A percentile compares a stretch with the other conserved stretches of the same genome.
phyloP scores from a whole-genome alignment of 176 grass and related monocot species.

The Oropetium thomaeum region DNA sequence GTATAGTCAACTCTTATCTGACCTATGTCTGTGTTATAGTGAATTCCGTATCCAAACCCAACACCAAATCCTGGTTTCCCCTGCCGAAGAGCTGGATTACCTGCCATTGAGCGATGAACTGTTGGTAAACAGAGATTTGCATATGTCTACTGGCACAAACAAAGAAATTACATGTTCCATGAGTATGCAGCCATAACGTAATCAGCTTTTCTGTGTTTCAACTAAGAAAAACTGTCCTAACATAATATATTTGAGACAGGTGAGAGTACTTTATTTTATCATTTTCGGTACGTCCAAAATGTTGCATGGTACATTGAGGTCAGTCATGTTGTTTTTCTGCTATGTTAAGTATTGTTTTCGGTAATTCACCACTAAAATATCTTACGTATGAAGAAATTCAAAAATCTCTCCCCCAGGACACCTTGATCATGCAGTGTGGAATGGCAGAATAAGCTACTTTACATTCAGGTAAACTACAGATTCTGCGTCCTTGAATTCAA shows the following conservation, averaged over 20 bases:
- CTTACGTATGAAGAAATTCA: neutral
- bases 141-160: neutral
- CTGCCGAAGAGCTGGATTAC: constrained; percentile 80
- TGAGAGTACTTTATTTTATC: neutral
- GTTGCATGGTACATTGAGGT: neutral
- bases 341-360: neutral
- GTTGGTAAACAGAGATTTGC: neutral
- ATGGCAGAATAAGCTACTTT: constrained; percentile 4
- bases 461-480: neutral
- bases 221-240: neutral
- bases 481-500: constrained; percentile 7
- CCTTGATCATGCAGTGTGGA: neutral
- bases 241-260: neutral
- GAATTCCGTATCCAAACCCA: constrained; percentile 82
- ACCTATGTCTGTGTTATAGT: constrained; percentile 76
- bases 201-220: neutral
- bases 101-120: constrained; percentile 38
- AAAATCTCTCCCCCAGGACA: neutral
- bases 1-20: constrained; percentile 77
- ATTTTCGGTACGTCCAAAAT: neutral
- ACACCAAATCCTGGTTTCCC: constrained; percentile 85
- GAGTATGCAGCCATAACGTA: neutral
- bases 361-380: neutral
- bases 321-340: neutral
- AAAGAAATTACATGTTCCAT: neutral